Evolutionary conservation across 331 rosid species (phyloP).

Genomic region (Saraca asoca): DNA sequence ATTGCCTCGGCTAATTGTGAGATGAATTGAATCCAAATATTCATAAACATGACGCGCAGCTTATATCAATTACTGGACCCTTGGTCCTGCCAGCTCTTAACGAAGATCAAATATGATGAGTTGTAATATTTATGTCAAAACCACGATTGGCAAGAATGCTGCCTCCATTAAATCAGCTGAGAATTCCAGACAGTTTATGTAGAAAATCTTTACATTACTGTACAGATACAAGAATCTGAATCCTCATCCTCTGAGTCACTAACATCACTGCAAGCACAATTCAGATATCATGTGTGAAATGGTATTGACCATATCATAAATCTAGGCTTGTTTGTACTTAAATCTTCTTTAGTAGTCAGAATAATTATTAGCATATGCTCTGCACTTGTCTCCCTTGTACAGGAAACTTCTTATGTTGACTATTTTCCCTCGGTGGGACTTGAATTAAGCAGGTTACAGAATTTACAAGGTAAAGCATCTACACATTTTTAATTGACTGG

Average conservation of each 20-base stretch:
- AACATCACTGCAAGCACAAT: slow-evolving; percentile 57
- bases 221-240: slow-evolving; percentile 49
- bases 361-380: slow-evolving; percentile 18
- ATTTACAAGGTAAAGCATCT: background rate
- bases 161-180: slow-evolving; percentile 37
- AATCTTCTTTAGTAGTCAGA: slow-evolving; percentile 11
- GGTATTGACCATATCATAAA: slow-evolving; percentile 7
- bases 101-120: slow-evolving; percentile 31
- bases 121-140: slow-evolving; percentile 31
- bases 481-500: slow-evolving; percentile 1
- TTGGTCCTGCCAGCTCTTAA: slow-evolving; percentile 41
- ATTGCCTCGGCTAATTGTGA: slow-evolving; percentile 32
- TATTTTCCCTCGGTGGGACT: background rate
- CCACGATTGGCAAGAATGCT: slow-evolving; percentile 38
- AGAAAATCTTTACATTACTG: slow-evolving; percentile 50
- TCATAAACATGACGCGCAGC: slow-evolving; percentile 36
- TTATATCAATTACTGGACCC: slow-evolving; percentile 33
- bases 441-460: background rate
- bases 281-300: slow-evolving; percentile 28
- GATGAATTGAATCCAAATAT: slow-evolving; percentile 38
- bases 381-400: slow-evolving; percentile 19
- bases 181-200: slow-evolving; percentile 25
- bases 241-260: slow-evolving; percentile 62
- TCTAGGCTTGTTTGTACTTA: slow-evolving; percentile 15
- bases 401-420: background rate